phyloP scores from a whole-genome alignment of 768 basidiomycete genomes.

The Suillus plorans region DNA sequence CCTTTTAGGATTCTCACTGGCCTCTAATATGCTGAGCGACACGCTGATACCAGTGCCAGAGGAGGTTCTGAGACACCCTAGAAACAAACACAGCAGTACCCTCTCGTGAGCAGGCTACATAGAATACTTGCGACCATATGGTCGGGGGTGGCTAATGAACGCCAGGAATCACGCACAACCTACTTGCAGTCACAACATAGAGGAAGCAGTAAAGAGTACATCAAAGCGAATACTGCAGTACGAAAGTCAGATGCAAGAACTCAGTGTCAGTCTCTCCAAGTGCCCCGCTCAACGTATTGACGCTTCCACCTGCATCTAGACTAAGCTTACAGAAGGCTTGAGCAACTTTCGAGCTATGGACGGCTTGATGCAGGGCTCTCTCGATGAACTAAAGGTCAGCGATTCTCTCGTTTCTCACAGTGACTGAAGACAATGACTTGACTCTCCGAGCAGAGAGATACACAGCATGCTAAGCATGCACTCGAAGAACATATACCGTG shows the following conservation, averaged over 20 bases:
- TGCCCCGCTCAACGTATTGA: neutral
- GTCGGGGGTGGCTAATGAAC: conserved; percentile 16
- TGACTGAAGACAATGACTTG: neutral
- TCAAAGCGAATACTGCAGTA: conserved; percentile 48
- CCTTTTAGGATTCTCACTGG: neutral
- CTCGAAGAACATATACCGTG: conserved; percentile 60
- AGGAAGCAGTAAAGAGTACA: conserved; percentile 44
- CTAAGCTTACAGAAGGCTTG: conserved; percentile 64
- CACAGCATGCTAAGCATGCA: conserved; percentile 58
- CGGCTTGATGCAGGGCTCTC: conserved; percentile 63
- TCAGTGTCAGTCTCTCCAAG: conserved; percentile 43
- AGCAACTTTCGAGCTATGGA: conserved; percentile 78
- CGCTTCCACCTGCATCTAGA: conserved; percentile 34
- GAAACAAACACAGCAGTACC: conserved; percentile 4
- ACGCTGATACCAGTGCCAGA: conserved; percentile 6
- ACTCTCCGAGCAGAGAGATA: conserved; percentile 45
- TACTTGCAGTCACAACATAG: conserved; percentile 27
- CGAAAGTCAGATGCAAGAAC: conserved; percentile 59
- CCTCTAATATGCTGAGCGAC: neutral
- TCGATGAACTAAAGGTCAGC: conserved; percentile 58
- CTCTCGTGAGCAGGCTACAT: conserved; percentile 17
- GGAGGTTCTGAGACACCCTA: neutral
- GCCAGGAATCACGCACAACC: conserved; percentile 8
- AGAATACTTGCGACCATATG: neutral
- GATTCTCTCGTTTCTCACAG: neutral